These are phyloP conservation scores for Sporothrix dimorphospora DNA, from an alignment of 2,329 filamentous ascomycete genomes.

Conservation along the genomic window DNA sequence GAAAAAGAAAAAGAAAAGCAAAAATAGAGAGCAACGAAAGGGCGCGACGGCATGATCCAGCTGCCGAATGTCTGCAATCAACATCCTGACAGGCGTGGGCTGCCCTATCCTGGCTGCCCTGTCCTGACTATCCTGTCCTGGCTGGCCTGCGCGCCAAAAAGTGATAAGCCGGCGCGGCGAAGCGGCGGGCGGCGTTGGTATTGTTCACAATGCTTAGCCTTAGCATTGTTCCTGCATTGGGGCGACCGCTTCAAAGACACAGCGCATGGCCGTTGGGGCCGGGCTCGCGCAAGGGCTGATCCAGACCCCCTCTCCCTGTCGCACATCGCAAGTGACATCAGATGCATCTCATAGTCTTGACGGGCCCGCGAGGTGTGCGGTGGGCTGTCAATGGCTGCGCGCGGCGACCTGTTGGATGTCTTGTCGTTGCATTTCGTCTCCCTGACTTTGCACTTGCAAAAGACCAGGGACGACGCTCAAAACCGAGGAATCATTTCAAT, in stretches of 20 bases:
- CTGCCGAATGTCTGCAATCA: neutral
- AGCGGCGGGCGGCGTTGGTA: constrained; percentile 20
- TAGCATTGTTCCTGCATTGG: constrained; percentile 31
- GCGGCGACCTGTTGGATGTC: neutral
- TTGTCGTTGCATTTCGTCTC: neutral
- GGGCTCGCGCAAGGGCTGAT: neutral
- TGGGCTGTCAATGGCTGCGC: neutral
- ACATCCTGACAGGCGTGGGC: neutral
- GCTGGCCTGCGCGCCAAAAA: neutral
- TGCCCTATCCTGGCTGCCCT: neutral
- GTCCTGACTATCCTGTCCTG: constrained; percentile 2
- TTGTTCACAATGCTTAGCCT: constrained; percentile 29
- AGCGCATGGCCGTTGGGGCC: neutral
- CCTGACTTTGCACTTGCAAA: neutral
- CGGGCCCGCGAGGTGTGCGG: neutral
- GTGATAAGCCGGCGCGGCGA: constrained; percentile 10
- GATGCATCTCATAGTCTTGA: neutral
- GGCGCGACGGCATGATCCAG: neutral
- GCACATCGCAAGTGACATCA: constrained; percentile 10
- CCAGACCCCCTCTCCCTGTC: neutral
- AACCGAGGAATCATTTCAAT: neutral
- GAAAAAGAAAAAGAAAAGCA: neutral
- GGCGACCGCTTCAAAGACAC: neutral
- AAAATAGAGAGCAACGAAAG: neutral
- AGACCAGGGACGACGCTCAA: neutral